Evolutionary conservation across 441 rosid genomes (phyloP).

Genomic region (Adansonia madagascariensis): DNA sequence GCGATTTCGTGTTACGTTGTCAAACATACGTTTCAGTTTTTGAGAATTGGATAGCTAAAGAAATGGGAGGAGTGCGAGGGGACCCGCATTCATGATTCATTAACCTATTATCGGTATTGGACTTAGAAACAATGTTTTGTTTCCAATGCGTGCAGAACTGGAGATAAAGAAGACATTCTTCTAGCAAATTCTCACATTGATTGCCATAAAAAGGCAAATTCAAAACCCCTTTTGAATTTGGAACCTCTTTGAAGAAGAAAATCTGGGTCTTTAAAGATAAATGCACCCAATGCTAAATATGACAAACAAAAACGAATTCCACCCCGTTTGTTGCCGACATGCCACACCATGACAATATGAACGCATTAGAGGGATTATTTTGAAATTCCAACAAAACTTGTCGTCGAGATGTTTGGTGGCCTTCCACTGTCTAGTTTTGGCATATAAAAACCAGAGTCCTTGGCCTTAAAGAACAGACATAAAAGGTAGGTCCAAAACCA

Average conservation of each 20-base stretch:
- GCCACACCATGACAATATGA: not conserved
- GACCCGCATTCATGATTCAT: slow-evolving; percentile 8
- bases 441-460: not conserved
- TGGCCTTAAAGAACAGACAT: not conserved
- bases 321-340: not conserved
- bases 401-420: not conserved
- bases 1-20: not conserved
- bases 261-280: not conserved
- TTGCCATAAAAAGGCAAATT: not conserved
- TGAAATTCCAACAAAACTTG: slow-evolving; percentile 5
- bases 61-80: not conserved
- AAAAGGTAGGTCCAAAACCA: not conserved
- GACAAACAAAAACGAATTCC: not conserved
- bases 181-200: not conserved
- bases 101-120: not conserved
- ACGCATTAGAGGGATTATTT: not conserved
- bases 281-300: not conserved
- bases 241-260: not conserved
- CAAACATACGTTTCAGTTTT: not conserved
- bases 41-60: not conserved
- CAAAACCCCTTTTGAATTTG: not conserved
- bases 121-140: not conserved
- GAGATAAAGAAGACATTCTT: not conserved
- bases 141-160: not conserved
- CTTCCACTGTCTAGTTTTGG: not conserved